Conservation (phyloP, 1,284 basidiomycete species). For the Naganishia sp. region DNA sequence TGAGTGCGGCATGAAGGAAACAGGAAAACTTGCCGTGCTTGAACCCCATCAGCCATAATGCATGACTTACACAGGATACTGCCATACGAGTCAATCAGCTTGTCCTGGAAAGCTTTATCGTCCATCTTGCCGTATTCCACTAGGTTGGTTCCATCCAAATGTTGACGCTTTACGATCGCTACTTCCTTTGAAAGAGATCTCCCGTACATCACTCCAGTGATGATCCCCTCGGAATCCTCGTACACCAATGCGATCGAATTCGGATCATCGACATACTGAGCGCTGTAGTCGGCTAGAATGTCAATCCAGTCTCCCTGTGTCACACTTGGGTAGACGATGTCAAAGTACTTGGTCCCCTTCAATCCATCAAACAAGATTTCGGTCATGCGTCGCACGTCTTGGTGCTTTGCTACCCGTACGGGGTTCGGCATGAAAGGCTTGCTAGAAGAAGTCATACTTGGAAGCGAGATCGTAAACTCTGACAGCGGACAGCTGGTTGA, state of each 20-base stretch:
- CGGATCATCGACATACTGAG: slow-evolving; percentile 3
- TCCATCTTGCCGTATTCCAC: slow-evolving; percentile 7
- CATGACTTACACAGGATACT: neutral
- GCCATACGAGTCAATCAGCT: slow-evolving; percentile 1
- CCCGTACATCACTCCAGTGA: slow-evolving; percentile 4
- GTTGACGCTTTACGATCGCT: neutral
- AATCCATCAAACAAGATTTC: neutral
- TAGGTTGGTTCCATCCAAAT: neutral
- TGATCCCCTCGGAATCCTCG: neutral
- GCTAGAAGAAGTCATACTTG: no score
- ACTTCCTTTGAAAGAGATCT: neutral
- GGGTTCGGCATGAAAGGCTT: neutral
- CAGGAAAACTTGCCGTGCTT: no score
- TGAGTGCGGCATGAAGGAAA: neutral
- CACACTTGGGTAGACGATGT: neutral
- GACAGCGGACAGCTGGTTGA: no score
- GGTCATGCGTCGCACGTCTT: slow-evolving; percentile 7
- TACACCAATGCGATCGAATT: slow-evolving; percentile 5
- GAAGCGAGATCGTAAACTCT: no score
- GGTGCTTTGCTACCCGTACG: neutral
- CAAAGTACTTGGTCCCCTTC: neutral
- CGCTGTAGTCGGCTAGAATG: slow-evolving; percentile 5
- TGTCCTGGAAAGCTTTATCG: neutral
- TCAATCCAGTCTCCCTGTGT: slow-evolving; percentile 3
- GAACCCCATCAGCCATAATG: neutral